Evolutionary conservation across 1,284 basidiomycete genomes (phyloP).

Genomic region (Wallemia mellicola): DNA sequence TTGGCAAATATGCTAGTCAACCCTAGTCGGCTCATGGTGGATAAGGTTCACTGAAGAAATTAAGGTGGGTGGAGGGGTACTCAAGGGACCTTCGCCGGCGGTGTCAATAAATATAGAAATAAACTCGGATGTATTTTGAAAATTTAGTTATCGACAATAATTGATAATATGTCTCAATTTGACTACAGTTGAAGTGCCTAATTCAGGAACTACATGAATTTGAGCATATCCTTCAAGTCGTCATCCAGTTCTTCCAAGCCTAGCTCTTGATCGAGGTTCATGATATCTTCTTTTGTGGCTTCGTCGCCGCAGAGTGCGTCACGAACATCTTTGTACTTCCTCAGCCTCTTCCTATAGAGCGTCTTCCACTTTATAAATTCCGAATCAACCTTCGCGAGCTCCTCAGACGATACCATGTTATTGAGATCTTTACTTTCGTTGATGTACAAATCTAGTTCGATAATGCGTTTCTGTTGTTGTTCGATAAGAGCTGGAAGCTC

Average conservation of each 20-base stretch:
- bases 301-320: neutral
- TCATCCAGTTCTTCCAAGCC: neutral
- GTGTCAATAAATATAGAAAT: too few relatives aligned
- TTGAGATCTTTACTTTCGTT: neutral
- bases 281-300: neutral
- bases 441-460: neutral
- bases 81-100: too few relatives aligned
- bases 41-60: neutral
- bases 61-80: neutral
- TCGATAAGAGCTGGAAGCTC: neutral
- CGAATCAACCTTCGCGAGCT: neutral
- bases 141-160: too few relatives aligned
- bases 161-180: too few relatives aligned
- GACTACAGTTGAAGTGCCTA: too few relatives aligned
- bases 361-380: neutral
- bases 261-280: neutral
- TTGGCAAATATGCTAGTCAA: neutral
- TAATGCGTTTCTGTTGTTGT: neutral
- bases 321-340: neutral
- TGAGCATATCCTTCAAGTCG: neutral
- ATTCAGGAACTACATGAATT: neutral
- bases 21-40: neutral
- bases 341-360: neutral
- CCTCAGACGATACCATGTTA: neutral
- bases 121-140: too few relatives aligned